Base-by-base conservation (phyloP, 73 alveolate genomes). In the Effrenium voratum region DNA sequence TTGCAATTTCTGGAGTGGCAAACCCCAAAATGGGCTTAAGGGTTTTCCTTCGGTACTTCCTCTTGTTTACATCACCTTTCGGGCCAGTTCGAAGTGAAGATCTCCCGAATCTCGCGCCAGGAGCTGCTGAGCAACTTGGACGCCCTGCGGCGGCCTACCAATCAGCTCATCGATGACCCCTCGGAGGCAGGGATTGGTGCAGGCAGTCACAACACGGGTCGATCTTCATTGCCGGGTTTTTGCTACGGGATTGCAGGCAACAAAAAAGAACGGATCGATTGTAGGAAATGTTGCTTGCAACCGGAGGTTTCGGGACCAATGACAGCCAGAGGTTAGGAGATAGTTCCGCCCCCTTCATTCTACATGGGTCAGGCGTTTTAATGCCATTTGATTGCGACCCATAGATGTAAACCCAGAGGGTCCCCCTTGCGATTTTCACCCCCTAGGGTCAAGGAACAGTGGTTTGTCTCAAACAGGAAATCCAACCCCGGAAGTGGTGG, bases 61-160 rank as follows among this genome's bases (percentile, higher is more conserved):
- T 36, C 81, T 32, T 4, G 6, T 16, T 30, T 36, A 26, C 16
- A 32, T 43, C 24, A 5, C 81, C 16, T 24, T 5, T 4, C 47
- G 44, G 3, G 12, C 8, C 44, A 22, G 81, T 32, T 5, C 8
- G 81, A 3, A 26, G 24, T 24, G 46, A 5, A 19, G 32, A 36
- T 5, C 2, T n/a, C 44, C 81, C 3, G 3, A 2, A n/a, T 5
- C 32, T 19, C 38, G 38, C 63, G 26, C 46, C 52, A 68, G 3
- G 97, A 90, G 44, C 44, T 90, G 43, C 22, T 70, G 55, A 34
- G 43, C n/a, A 30, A 68, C 73, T n/a, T 90, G 86, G 87, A 90
- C 44, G 75, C 68, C 15, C 68, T 80, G 15, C 32, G 34, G 13
- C 47, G 24, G 75, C n/a, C n/a, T n/a, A n/a, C n/a, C n/a, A n/a